Evolutionary conservation across 1,284 basidiomycete genomes (phyloP), one percentile per base, ranked within the genome.

Genomic region (Ceratobasidium sp.): DNA sequence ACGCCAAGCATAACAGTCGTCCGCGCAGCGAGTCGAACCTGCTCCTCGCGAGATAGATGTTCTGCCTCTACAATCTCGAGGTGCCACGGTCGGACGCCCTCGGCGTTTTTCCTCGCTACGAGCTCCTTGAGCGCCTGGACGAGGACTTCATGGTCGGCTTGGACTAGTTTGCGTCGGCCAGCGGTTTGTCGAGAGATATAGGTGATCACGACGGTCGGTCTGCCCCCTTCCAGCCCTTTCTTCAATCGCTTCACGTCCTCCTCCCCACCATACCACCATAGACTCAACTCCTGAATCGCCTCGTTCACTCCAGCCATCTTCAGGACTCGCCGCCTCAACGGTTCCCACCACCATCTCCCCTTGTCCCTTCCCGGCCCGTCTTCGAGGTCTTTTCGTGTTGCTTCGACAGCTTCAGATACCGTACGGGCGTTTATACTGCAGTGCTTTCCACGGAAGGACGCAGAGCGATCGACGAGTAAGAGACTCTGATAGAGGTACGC

Each of bases 1-100:
- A 82, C 81, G 23, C 81, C 80, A 26, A 82, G 28, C 80, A 82
- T 77, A 18, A 81, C 79, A 26, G 81, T 82, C 18, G 81, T 82
- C 58, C 72, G 68, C 10, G 71, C 77, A 4, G 81, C 69, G 12
- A 81, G 60, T 39, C 40, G 53, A 18, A 82, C 55, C 53, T 82
- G 81, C 53, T 82, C 79, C 40, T 79, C 77, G 23, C 64, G 44
- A 20, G 78, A 60, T 69, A 81, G 56, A 49, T 80, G 66, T 53
- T 82, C 81, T 20, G 73, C 73, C 5, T 75, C 66, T 28, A 80
- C 78, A 23, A 81, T 63, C 56, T 80, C 78, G 13, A 82, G 44
- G 61, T 81, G 56, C 78, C 78, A 78, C 1, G 60, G 63, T 9
- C 26, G 44, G 12, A 9, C 49, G 15, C 33, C 49, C 39, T 33